Conservation (phyloP, 345 rosid genomes). For the Rubroshorea leprosula region DNA sequence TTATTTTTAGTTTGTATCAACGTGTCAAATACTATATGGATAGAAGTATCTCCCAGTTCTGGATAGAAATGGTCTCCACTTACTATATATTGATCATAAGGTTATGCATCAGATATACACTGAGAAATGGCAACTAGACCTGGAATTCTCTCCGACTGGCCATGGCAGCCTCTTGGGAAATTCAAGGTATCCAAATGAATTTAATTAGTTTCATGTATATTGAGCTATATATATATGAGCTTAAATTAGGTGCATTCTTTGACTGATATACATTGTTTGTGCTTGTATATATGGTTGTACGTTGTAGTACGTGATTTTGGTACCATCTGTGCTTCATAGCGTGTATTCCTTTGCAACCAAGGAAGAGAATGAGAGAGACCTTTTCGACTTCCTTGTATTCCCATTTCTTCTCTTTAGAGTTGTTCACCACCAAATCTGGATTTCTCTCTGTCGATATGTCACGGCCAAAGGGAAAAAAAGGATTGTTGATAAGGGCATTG, state of each 20-base stretch:
- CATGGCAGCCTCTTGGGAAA: conserved; percentile 41
- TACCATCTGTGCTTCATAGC: conserved; percentile 48
- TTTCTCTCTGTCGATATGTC: conserved; percentile 39
- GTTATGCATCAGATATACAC: too few relatives aligned
- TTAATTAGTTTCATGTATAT: background rate
- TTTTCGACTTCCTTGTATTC: conserved; percentile 29
- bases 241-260: too few relatives aligned
- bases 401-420: conserved; percentile 40
- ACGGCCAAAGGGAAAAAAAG: conserved; percentile 45
- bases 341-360: conserved; percentile 26
- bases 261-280: too few relatives aligned
- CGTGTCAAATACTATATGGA: too few relatives aligned
- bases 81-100: too few relatives aligned
- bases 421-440: conserved; percentile 58
- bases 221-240: too few relatives aligned
- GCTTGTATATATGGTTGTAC: too few relatives aligned
- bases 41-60: too few relatives aligned
- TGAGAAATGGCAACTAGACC: conserved; percentile 33
- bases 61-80: too few relatives aligned
- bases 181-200: conserved; percentile 24
- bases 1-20: too few relatives aligned
- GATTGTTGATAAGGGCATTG: conserved; percentile 51
- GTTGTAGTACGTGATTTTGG: conserved; percentile 39
- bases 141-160: conserved; percentile 40
- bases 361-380: conserved; percentile 29